Conservation (phyloP, 257 asterid species). For the Linderniella brevidens region DNA sequence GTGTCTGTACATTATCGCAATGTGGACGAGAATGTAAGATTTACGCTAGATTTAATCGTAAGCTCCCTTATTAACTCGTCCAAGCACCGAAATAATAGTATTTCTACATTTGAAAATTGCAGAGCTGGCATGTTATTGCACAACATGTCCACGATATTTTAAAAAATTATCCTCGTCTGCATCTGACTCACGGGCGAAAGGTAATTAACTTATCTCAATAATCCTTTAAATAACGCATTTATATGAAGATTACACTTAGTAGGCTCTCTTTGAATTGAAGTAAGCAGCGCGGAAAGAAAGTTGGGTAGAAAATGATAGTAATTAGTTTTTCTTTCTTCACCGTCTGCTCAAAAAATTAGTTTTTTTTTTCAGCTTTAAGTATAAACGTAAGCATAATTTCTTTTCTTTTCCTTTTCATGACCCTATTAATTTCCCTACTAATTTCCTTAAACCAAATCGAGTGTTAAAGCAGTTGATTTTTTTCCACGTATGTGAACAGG, state of each 20-base stretch:
- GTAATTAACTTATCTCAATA: slow-evolving; percentile 5
- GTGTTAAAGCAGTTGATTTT: not conserved
- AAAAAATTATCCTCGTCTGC: slow-evolving; percentile 50
- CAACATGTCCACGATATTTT: slow-evolving; percentile 66
- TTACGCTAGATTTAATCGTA: not conserved
- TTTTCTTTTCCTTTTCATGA: not conserved
- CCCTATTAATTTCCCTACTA: not conserved
- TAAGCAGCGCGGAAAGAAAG: no score
- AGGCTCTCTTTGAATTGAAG: no score
- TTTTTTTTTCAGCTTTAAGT: no score
- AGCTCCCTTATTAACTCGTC: no score
- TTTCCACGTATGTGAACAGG: not conserved
- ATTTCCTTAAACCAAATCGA: no score
- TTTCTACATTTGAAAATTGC: slow-evolving; percentile 11
- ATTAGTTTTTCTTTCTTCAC: no score
- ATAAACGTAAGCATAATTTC: no score
- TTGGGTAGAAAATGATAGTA: no score
- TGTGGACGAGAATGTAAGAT: slow-evolving; percentile 64
- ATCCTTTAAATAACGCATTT: no score
- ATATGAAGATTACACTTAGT: no score
- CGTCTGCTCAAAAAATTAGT: no score
- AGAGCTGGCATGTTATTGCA: slow-evolving; percentile 75
- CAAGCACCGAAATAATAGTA: no score
- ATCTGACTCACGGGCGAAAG: slow-evolving; percentile 86
- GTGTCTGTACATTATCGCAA: slow-evolving; percentile 87